Evolutionary conservation across 2,329 filamentous ascomycete genomes (phyloP).

Genomic region (Biscogniauxia marginata): DNA sequence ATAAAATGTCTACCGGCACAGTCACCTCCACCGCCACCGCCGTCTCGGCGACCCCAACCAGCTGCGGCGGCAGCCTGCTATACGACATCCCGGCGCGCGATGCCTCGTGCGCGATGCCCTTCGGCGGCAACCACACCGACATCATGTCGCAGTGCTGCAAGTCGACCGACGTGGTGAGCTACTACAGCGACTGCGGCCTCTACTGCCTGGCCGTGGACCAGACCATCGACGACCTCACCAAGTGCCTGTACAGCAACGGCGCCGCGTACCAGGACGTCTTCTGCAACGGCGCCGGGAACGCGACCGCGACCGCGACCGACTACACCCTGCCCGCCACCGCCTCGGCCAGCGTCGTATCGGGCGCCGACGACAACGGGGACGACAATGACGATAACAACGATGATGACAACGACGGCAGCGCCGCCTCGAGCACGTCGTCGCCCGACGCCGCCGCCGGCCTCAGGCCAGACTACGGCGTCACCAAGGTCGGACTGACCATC

Average conservation of each 20-base stretch:
- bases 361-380: conserved; percentile 12
- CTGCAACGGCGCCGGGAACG: conserved; percentile 39
- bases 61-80: conserved; percentile 30
- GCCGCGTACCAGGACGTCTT: conserved; percentile 40
- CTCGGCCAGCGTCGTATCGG: conserved; percentile 31
- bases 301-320: conserved; percentile 39
- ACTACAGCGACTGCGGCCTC: conserved; percentile 47
- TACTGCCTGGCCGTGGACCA: conserved; percentile 49
- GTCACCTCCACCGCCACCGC: background rate
- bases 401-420: background rate
- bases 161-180: conserved; percentile 41
- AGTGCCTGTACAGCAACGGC: conserved; percentile 41
- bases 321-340: conserved; percentile 31
- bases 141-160: conserved; percentile 47
- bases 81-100: conserved; percentile 45
- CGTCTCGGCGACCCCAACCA: conserved; percentile 9
- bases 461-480: conserved; percentile 24
- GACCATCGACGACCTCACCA: conserved; percentile 32
- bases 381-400: conserved; percentile 5
- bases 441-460: conserved; percentile 20
- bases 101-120: conserved; percentile 43
- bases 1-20: background rate
- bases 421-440: conserved; percentile 1
- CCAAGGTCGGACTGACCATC: conserved; percentile 34
- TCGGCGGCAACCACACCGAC: conserved; percentile 39